Base-by-base conservation (phyloP, 805 yeast species). In the Saturnispora sanitii region DNA sequence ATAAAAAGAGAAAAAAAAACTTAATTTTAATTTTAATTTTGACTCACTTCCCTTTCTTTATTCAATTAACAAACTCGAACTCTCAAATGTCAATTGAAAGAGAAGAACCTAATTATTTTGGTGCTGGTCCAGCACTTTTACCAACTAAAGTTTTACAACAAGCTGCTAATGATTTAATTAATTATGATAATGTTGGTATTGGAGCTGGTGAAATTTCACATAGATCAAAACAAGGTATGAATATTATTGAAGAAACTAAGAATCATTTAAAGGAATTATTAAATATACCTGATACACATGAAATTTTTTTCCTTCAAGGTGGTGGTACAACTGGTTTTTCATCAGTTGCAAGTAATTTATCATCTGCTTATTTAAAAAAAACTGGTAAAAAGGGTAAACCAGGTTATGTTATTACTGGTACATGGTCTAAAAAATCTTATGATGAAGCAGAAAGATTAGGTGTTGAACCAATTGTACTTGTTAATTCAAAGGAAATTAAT, bases 251-350 rank as follows among this genome's bases (percentile, higher is more conserved):
- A 47, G 73, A 73, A 48, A 77, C 97, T 33, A 86, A 84, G 62
- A 65, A 62, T 32, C 74, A 80, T 53, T 65, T 92, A 54, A 66
- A 54, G 30, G 64, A 82, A 54, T 65, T 92, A 41, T 63, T 87
- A 57, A 56, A 68, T 44, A 76, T 92, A 38, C 97, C 97, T 25
- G 94, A 84, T 45, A 81, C 94, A 25, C 94, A 92, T 59, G 96
- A 87, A 60, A 90, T 90, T 2, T 80, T 92, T 58, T 92, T 90
- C 65, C 62, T 90, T 64, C 99, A 92, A 67, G 97, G 98, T 49
- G 98, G 99, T 47, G 98, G 97, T 45, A 90, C 97, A 39, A 82
- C 87, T 23, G 97, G 96, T 5, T 92, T 92, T 52, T 83, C 97
- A 3, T 77, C 95, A 4, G 70, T 85, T 36, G 86, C 85, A 9